Conservation (phyloP, 2,329 filamentous ascomycete species). For the Talaromyces pinophilus region DNA sequence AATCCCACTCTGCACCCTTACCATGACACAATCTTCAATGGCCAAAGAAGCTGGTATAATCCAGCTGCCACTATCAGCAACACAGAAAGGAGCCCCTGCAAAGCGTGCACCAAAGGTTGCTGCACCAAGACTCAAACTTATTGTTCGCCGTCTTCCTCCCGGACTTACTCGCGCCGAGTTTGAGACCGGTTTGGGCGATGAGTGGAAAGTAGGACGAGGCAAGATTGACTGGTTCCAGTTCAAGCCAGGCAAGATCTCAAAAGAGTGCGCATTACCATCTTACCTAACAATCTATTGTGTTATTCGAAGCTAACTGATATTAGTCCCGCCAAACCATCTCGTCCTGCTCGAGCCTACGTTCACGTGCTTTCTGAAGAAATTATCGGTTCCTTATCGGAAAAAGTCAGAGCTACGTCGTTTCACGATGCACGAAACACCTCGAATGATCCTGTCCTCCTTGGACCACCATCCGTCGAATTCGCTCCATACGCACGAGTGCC, state of each 20-base stretch:
- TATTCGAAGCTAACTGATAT: neutral
- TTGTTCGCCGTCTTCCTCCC: slow-evolving; percentile 81
- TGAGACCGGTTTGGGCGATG: slow-evolving; percentile 67
- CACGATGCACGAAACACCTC: slow-evolving; percentile 78
- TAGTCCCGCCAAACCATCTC: slow-evolving; percentile 81
- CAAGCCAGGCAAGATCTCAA: slow-evolving; percentile 73
- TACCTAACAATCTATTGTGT: slow-evolving; percentile 2
- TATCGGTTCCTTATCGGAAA: slow-evolving; percentile 67
- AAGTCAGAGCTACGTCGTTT: slow-evolving; percentile 69
- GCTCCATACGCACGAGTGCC: slow-evolving; percentile 83
- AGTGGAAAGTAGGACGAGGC: slow-evolving; percentile 78
- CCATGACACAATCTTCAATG: slow-evolving; percentile 23
- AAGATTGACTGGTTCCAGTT: slow-evolving; percentile 84
- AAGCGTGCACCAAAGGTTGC: slow-evolving; percentile 51
- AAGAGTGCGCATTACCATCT: slow-evolving; percentile 63
- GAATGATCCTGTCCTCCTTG: slow-evolving; percentile 70
- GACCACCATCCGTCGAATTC: slow-evolving; percentile 78
- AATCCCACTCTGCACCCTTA: neutral
- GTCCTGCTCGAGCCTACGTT: slow-evolving; percentile 77
- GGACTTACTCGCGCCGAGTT: slow-evolving; percentile 82
- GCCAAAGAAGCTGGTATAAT: slow-evolving; percentile 54
- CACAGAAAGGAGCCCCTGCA: slow-evolving; percentile 42
- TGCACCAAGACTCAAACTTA: slow-evolving; percentile 73
- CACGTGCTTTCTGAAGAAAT: slow-evolving; percentile 73
- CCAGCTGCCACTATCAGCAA: slow-evolving; percentile 51